Conservation (phyloP, 768 basidiomycete genomes). For the Rubroboletus pulcherrimus region DNA sequence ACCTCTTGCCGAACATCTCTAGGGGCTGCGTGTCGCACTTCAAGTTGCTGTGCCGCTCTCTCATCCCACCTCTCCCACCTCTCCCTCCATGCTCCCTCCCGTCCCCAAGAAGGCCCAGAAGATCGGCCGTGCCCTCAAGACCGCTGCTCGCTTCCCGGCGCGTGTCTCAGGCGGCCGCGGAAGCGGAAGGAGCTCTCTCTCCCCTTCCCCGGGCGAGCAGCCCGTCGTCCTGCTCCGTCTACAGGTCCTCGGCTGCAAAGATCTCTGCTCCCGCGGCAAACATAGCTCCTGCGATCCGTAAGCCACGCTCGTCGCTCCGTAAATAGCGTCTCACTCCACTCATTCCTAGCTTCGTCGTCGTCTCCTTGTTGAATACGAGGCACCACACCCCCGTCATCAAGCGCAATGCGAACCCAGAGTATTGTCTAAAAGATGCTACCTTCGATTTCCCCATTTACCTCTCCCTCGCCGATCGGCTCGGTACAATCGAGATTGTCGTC, state of each 20-base stretch:
- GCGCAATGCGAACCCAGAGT: conserved; percentile 66
- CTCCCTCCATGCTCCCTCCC: conserved; percentile 26
- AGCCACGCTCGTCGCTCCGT: conserved; percentile 29
- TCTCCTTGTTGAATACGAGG: conserved; percentile 54
- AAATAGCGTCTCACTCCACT: neutral
- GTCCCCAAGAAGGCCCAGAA: conserved; percentile 44
- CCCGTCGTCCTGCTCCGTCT: conserved; percentile 66
- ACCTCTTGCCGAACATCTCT: neutral
- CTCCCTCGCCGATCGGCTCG: conserved; percentile 66
- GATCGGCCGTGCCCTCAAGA: conserved; percentile 57
- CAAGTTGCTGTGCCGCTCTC: conserved; percentile 10
- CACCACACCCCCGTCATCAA: conserved; percentile 76
- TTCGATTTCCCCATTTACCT: conserved; percentile 88
- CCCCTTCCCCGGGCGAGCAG: conserved; percentile 55
- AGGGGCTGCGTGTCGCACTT: conserved; percentile 10
- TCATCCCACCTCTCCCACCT: neutral
- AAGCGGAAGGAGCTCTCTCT: conserved; percentile 34
- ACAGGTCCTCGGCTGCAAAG: conserved; percentile 62
- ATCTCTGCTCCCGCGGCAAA: conserved; percentile 60
- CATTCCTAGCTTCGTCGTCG: conserved; percentile 60
- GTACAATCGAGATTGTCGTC: conserved; percentile 77
- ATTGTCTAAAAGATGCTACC: conserved; percentile 64
- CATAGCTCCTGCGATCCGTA: conserved; percentile 77
- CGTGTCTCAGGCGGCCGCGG: conserved; percentile 42
- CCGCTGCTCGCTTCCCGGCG: conserved; percentile 52